Evolutionary conservation across 345 rosid species (phyloP).

Genomic region (Mallotus nudiflorus): DNA sequence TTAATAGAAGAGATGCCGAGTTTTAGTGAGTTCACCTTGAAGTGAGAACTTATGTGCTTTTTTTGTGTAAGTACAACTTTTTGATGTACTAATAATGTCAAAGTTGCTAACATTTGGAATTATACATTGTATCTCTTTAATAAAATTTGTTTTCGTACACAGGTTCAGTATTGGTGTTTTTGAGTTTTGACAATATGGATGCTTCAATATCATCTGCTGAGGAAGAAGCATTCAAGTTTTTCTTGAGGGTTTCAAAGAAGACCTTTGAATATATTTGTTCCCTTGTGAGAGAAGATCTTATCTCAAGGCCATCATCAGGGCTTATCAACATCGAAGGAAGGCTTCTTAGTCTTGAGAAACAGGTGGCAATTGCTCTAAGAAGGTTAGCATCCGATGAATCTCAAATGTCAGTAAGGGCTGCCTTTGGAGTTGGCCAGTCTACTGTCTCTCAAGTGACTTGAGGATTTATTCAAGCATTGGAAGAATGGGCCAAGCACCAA

Average conservation of each 20-base stretch:
- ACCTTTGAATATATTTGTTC: constrained; percentile 86
- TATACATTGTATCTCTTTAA: neutral
- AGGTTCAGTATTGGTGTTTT: neutral
- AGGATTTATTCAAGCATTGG: constrained; percentile 92
- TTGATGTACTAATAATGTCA: neutral
- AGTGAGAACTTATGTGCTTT: neutral
- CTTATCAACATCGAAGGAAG: constrained; percentile 97
- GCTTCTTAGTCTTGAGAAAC: constrained; percentile 93
- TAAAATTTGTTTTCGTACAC: neutral
- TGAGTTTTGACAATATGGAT: constrained; percentile 29
- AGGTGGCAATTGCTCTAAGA: constrained; percentile 87
- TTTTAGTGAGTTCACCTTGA: neutral
- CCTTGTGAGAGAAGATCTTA: constrained; percentile 82
- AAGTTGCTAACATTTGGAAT: neutral
- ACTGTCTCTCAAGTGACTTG: constrained; percentile 98
- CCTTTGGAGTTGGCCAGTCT: constrained; percentile 94
- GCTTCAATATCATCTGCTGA: constrained; percentile 50
- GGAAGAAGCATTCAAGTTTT: constrained; percentile 83
- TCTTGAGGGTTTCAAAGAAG: constrained; percentile 81
- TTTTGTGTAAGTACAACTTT: neutral
- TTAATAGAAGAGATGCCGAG: neutral
- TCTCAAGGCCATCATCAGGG: constrained; percentile 92
- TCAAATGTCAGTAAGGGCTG: constrained; percentile 87
- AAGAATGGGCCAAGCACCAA: constrained; percentile 91
- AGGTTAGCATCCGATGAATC: constrained; percentile 94